Conservation (phyloP, 768 basidiomycete genomes). For the Suillus cothurnatus region DNA sequence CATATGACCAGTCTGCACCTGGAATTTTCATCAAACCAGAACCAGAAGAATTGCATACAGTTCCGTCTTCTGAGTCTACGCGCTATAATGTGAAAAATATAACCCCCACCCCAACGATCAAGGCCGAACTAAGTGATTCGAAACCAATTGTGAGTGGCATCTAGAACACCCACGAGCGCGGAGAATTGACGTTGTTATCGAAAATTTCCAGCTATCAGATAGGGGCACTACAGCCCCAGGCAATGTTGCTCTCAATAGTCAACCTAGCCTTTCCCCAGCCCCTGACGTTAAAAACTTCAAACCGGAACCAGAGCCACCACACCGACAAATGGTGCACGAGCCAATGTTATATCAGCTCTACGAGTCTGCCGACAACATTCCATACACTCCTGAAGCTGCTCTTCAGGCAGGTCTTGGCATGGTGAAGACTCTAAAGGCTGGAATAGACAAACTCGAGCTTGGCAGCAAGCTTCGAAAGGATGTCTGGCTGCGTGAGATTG, state of each 20-base stretch:
- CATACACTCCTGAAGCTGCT: conserved; percentile 50
- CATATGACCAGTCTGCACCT: neutral
- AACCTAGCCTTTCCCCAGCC: neutral
- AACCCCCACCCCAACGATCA: neutral
- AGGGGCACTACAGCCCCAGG: neutral
- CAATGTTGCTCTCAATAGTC: neutral
- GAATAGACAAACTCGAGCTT: conserved; percentile 46
- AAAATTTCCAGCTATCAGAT: neutral
- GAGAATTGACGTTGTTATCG: neutral
- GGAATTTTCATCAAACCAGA: neutral
- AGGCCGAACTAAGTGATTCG: neutral
- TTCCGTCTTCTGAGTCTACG: neutral
- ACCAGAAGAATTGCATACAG: neutral
- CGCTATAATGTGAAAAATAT: neutral
- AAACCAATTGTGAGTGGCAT: neutral
- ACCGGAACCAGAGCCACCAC: neutral
- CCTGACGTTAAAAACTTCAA: neutral
- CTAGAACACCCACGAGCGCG: neutral
- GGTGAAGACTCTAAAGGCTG: conserved; percentile 49
- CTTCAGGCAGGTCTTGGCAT: conserved; percentile 53
- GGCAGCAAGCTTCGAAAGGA: conserved; percentile 59
- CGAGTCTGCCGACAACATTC: conserved; percentile 43
- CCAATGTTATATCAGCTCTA: conserved; percentile 39
- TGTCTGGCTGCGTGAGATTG: conserved; percentile 58
- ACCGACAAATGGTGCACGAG: conserved; percentile 4